Evolutionary conservation across 2,329 filamentous ascomycete genomes (phyloP).

Genomic region (Sphaerulina musiva): DNA sequence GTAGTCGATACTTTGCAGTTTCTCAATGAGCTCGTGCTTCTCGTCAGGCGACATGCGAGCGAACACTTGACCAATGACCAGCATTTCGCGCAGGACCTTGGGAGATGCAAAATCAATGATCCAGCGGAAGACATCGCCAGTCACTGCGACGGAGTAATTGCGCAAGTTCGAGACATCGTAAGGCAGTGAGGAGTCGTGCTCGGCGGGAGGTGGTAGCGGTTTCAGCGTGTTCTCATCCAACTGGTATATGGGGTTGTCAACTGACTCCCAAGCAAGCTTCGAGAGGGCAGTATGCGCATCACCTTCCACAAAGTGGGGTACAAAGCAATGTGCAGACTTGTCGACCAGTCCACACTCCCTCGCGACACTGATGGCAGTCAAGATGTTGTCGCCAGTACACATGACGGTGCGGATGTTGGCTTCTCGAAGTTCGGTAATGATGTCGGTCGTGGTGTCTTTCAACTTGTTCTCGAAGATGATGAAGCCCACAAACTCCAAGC

Average conservation of each 20-base stretch:
- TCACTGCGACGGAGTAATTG: constrained; percentile 84
- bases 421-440: constrained; percentile 72
- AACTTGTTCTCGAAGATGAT: constrained; percentile 99
- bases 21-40: constrained; percentile 95
- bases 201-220: constrained; percentile 64
- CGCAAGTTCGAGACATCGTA: constrained; percentile 74
- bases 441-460: constrained; percentile 74
- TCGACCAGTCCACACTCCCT: constrained; percentile 82
- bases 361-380: constrained; percentile 93
- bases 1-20: constrained; percentile 92
- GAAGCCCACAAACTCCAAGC: constrained; percentile 85
- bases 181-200: constrained; percentile 74
- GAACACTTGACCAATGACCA: constrained; percentile 86
- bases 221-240: constrained; percentile 74
- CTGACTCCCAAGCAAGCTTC: constrained; percentile 80
- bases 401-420: constrained; percentile 87
- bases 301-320: constrained; percentile 81
- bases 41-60: constrained; percentile 98
- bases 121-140: constrained; percentile 94
- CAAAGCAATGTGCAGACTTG: constrained; percentile 77
- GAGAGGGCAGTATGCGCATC: constrained; percentile 66
- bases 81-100: constrained; percentile 77
- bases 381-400: constrained; percentile 96
- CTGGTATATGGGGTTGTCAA: constrained; percentile 74
- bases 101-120: constrained; percentile 82